Conservation (phyloP, 2,329 filamentous ascomycete genomes). For the Teratosphaeria epicoccoides region DNA sequence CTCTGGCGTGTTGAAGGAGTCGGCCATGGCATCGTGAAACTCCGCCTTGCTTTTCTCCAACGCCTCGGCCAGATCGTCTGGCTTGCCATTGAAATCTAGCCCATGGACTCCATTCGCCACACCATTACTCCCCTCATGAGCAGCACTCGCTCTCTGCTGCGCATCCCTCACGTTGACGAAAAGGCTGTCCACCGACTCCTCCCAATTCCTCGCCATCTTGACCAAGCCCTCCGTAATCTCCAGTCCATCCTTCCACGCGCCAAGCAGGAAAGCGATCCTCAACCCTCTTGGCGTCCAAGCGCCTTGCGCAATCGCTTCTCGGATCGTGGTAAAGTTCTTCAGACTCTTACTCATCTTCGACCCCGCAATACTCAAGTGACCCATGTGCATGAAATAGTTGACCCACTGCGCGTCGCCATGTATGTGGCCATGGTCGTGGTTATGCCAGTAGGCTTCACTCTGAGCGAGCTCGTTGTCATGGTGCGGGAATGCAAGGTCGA, state of each 20-base stretch:
- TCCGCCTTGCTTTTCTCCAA: slow-evolving; percentile 46
- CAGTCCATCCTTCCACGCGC: slow-evolving; percentile 81
- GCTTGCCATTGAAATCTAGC: neutral
- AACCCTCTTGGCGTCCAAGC: slow-evolving; percentile 70
- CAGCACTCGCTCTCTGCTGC: slow-evolving; percentile 13
- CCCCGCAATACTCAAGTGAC: slow-evolving; percentile 77
- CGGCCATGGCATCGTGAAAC: slow-evolving; percentile 58
- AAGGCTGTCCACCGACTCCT: slow-evolving; percentile 64
- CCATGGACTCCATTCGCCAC: slow-evolving; percentile 9
- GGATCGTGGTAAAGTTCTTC: slow-evolving; percentile 92
- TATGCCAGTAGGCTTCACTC: slow-evolving; percentile 67
- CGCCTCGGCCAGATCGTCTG: slow-evolving; percentile 26
- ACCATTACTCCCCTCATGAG: slow-evolving; percentile 1
- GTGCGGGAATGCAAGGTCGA: slow-evolving; percentile 84
- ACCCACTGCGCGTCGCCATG: slow-evolving; percentile 59
- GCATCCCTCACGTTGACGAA: slow-evolving; percentile 50
- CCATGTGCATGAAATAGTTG: slow-evolving; percentile 94
- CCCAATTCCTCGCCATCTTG: slow-evolving; percentile 62
- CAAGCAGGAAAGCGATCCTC: slow-evolving; percentile 77
- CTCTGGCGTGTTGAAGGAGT: slow-evolving; percentile 78
- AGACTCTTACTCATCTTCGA: slow-evolving; percentile 94
- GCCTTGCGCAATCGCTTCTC: slow-evolving; percentile 59
- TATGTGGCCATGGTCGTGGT: neutral
- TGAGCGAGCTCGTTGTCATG: slow-evolving; percentile 90
- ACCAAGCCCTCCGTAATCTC: slow-evolving; percentile 81